Evolutionary conservation across 1,284 basidiomycete species (phyloP), one percentile per base, ranked within the genome.

Genomic region (Anthracocystis setariae): DNA sequence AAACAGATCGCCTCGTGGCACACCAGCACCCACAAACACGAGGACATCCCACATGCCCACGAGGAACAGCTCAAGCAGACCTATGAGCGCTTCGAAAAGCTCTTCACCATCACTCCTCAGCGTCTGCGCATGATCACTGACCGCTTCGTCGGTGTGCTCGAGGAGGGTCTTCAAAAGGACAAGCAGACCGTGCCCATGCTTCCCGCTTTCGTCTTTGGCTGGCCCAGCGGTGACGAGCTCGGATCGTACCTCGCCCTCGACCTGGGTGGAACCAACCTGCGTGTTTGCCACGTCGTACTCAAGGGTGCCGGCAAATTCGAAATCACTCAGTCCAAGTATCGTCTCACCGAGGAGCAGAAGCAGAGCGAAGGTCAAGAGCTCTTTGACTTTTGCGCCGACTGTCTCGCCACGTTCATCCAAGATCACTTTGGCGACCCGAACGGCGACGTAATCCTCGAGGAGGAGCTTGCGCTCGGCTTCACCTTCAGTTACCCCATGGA

Each of bases 301-400:
- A 89, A 92, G 77, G 95, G 95, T 23, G 87, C 89, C 8, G 94
- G 95, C 67, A 93, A 95, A 86, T 98, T 98, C 84, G 94, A 98
- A 85, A 92, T 98, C 79, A 95, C 93, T 0, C 95, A 98, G 82
- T 91, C 93, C 51, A 98, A 98, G 85, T 98, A 98, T 85, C 91
- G 94, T 59, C 88, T 98, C 53, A 91, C 92, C 2, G 95, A 98
- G 81, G 96, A 98, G 80, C 95, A 98, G 85, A 98, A 98, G 85
- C 94, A 96, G 74, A 92, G 91, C n/a, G 94, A 98, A 37, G 95
- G 94, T 7, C 90, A 93, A 82, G 89, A 90, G 65, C 86, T 98
- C 58, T 95, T 98, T 75, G 96, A 99, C 85, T 98, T 98, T 82
- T 98, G 95, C 82, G 95, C 93, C 0, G 90, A 96, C 83, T 97